phyloP scores from a whole-genome alignment of 2,329 filamentous ascomycete genomes.

The Corynespora cassiicola region DNA sequence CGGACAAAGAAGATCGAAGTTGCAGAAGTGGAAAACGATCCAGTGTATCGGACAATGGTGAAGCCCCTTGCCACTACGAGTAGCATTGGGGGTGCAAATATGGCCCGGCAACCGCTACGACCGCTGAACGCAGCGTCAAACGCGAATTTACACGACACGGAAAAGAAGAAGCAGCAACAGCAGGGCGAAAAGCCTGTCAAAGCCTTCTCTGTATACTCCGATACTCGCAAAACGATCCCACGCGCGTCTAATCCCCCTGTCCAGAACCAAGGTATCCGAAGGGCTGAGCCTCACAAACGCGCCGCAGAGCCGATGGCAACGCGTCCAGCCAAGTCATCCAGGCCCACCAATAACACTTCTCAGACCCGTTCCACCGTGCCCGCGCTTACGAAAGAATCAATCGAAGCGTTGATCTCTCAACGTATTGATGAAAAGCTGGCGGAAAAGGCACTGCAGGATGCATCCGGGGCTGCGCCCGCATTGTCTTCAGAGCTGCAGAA shows the following conservation, averaged over 20 bases:
- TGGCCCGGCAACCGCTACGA: constrained; percentile 76
- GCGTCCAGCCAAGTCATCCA: constrained; percentile 49
- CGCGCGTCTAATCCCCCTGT: constrained; percentile 35
- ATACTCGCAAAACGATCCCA: constrained; percentile 51
- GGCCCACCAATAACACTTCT: constrained; percentile 42
- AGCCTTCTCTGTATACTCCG: constrained; percentile 85
- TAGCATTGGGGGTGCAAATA: constrained; percentile 43
- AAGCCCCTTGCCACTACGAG: constrained; percentile 45
- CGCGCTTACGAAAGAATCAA: constrained; percentile 66
- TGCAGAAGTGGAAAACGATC: constrained; percentile 93
- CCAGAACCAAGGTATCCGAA: constrained; percentile 42
- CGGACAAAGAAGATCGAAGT: constrained; percentile 96
- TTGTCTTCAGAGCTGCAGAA: constrained; percentile 80
- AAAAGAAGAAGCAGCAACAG: constrained; percentile 56
- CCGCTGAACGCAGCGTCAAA: constrained; percentile 80
- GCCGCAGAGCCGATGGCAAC: constrained; percentile 46
- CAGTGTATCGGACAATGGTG: constrained; percentile 68
- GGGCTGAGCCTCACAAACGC: constrained; percentile 53
- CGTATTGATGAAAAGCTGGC: constrained; percentile 91
- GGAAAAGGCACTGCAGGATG: constrained; percentile 69
- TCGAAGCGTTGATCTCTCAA: constrained; percentile 90
- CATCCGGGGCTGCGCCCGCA: constrained; percentile 53
- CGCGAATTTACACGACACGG: constrained; percentile 66
- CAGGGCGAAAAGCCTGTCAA: constrained; percentile 75
- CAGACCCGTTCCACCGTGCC: constrained; percentile 33